Percentiles rank a stretch among this genome's conserved stretches.
Evolutionary conservation across 176 grass and related monocot genomes (phyloP).

Genomic region (Typha latifolia): DNA sequence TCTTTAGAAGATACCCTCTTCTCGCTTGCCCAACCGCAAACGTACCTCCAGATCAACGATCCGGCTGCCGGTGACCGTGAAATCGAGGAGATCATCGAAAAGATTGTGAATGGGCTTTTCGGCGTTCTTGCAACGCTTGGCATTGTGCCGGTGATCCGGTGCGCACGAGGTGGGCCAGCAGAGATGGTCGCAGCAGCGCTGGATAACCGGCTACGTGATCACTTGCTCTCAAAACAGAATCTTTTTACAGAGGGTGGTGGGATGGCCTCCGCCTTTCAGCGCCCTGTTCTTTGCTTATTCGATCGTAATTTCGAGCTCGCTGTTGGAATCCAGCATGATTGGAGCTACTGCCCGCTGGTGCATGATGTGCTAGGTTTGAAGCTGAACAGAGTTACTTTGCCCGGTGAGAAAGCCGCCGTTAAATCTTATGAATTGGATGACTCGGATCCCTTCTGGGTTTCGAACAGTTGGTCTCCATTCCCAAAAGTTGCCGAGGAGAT

Average conservation of each 20-base stretch:
- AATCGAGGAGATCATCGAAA: conserved; percentile 57
- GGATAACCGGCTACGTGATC: conserved; percentile 58
- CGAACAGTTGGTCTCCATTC: conserved; percentile 80
- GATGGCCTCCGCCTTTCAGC: conserved; percentile 47
- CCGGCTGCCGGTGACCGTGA: conserved; percentile 60
- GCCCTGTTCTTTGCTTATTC: conserved; percentile 72
- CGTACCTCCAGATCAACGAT: conserved; percentile 81
- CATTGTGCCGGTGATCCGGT: conserved; percentile 73
- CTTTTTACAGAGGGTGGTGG: conserved; percentile 61
- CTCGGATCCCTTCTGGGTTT: conserved; percentile 72
- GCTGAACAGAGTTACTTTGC: conserved; percentile 50
- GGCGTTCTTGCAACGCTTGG: conserved; percentile 62
- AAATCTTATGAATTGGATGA: conserved; percentile 86
- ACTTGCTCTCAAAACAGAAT: conserved; percentile 73
- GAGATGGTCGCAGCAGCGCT: conserved; percentile 77
- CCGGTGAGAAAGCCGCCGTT: conserved; percentile 27
- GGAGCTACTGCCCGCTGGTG: conserved; percentile 84
- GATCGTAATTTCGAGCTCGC: conserved; percentile 81
- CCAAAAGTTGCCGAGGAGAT: conserved; percentile 86
- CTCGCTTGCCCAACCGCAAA: conserved; percentile 64
- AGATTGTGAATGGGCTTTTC: conserved; percentile 63
- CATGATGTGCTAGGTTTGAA: conserved; percentile 77
- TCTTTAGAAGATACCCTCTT: conserved; percentile 82
- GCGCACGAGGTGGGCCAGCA: conserved; percentile 58
- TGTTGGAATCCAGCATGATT: conserved; percentile 75